Base-by-base conservation (phyloP, 495 filamentous ascomycete species). In the Clavariopsis aquatica region DNA sequence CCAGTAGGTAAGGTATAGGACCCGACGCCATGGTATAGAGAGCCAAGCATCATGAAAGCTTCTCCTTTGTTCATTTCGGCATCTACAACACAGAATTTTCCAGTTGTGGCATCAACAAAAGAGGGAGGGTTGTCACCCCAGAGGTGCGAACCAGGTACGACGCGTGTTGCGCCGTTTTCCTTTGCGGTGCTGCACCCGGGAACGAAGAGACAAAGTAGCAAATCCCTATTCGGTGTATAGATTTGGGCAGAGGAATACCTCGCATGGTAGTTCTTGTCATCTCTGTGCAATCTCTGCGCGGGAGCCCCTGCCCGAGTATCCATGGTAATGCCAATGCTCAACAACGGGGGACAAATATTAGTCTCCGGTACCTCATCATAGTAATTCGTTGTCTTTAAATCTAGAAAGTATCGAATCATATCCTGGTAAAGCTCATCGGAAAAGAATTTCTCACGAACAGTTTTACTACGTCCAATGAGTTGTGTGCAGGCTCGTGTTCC, bases 1-100 rank as follows among this genome's bases (percentile, higher is more conserved):
- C 59, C 36, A 7, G 41, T 34, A 7, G 36, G 26, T 15, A 43
- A 12, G 15, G 15, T 46, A 54, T 22, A 62, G n/a, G 38, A 8
- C n/a, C 54, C 62, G 5, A 57, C 64, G 2, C 57, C 57, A 41
- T 66, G 64, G 26, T 66, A 66, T 13, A 59, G n/a, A 1, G 57
- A 41, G 19, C 60, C 60, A 8, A 64, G 52, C 60, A 64, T 64
- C 8, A 57, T 29, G 38, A 64, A 64, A 13, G 60, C 60, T 4
- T 64, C 60, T 0, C 60, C 60, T 9, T 15, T 19, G n/a, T 17
- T 47, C 52, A 57, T 10, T 31, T 64, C 60, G 3, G 60, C 60
- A 36, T 62, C 43, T 2, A 49, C 45, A 3, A 61, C 27, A 10
- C 15, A 15, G 15, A 4, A 10, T 1, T 4, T 24, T 5, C 46